Evolutionary conservation across 1,284 basidiomycete genomes (phyloP), one percentile per base, ranked within the genome.

Genomic region (Mycosarcoma maydis): DNA sequence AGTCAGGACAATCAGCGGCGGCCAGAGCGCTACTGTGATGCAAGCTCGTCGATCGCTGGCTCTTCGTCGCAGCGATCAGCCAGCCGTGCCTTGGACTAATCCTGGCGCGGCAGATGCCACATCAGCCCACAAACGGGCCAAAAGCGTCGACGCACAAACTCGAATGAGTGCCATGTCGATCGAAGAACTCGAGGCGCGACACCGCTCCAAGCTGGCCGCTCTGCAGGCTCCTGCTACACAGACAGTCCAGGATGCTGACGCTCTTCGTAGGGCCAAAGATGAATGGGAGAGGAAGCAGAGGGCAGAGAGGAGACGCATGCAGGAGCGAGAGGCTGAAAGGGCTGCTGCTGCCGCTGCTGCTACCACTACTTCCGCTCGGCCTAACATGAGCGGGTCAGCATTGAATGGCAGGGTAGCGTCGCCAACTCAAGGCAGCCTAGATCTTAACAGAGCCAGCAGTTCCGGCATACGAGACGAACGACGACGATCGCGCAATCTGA

Each of bases 271-370:
- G 22, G 72, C 70, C 11, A 68, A 64, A 32, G 65, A 65, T 32
- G 72, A 72, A 22, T 75, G 70, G 65, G 64, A 71, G 53, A 44
- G 52, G 23, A 65, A 66, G 54, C 64, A 62, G 30, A 52, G 34
- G 38, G 8, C 33, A 3, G 72, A 73, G 33, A 58, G 55, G 24
- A 57, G 57, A 34, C 43, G 67, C 37, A 71, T 70, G 72, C 44
- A 52, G 30, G 59, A 68, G 30, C 43, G 57, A 8, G 66, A 73
- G 30, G 46, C 45, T 6, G 51, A 67, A 27, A 71, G 57, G 39
- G 41, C 46, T 7, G 54, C 56, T 46, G 50, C 65, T 20, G 50
- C 57, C 17, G 50, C 57, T 24, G 57, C 49, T 20, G 57, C 32
- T 33, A n/a, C 50, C 20, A 47, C 64, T 26, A 33, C 41, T 24